Base-by-base conservation (phyloP, 169 alveolate species). In the Plasmodium reichenowi region DNA sequence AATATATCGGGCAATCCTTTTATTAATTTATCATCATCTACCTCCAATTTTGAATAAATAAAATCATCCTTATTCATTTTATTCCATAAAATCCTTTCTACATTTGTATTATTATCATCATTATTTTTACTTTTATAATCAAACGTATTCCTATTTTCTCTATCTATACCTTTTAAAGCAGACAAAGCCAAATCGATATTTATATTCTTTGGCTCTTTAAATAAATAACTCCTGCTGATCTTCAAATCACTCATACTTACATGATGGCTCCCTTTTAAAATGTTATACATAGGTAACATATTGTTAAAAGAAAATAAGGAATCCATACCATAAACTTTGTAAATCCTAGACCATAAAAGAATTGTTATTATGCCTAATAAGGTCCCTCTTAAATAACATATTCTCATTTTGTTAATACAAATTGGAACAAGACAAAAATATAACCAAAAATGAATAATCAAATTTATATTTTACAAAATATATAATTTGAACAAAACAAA, bases 161-260 rank as follows among this genome's bases (percentile, higher is more conserved):
- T 24, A 9, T 24, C 38, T 54, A 66, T 17, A 26, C 90, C 90
- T 10, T 80, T 80, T 26, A 80, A 50, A 22, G 90, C 90, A 26
- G 90, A 80, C 59, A 80, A 50, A n/a, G 90, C 90, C 38, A 80
- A 67, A 15, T 80, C 74, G 15, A 80, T 56, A 80, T 80, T 72
- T 59, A 80, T 22, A 32, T 48, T 60, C 3, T 26, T 54, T 0
- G 73, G 48, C 9, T 38, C 54, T 56, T 80, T 50, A 58, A 56
- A 80, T 59, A 80, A 32, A 72, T 80, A 80, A 2, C 43, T 64
- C 10, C 12, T 7, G 47, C 29, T 70, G 56, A 80, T 80, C 24
- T 80, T 80, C 50, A 80, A 58, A 8, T 80, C 90, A 48, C 26
- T 58, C 70, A 80, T 45, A 48, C 24, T 67, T 3, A 68, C 73